These are phyloP conservation scores for Dacryopinax spathularia DNA, from an alignment of 768 basidiomycete species.

Conservation along the genomic window DNA sequence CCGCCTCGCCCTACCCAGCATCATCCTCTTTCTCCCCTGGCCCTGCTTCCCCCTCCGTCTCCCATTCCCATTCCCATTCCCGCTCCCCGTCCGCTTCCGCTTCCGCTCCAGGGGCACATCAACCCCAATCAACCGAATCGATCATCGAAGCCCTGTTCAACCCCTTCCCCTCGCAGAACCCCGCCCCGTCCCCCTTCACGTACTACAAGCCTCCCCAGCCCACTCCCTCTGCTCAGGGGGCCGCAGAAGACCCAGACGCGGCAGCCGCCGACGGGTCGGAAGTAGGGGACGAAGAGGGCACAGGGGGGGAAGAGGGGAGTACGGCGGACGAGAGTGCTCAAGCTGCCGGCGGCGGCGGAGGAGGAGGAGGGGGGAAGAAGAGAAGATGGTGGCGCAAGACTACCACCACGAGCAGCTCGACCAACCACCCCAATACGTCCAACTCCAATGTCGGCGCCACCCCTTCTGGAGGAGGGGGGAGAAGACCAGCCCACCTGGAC, in stretches of 20 bases:
- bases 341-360: background rate
- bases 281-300: background rate
- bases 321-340: background rate
- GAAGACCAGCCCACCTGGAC: background rate
- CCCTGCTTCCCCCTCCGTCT: background rate
- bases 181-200: conserved; percentile 25
- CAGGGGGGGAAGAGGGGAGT: background rate
- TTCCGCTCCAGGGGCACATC: background rate
- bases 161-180: conserved; percentile 35
- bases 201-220: conserved; percentile 21
- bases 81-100: background rate
- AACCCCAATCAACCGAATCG: conserved; percentile 43
- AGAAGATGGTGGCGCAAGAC: background rate
- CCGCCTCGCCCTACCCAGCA: conserved; percentile 1
- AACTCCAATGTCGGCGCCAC: no score
- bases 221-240: background rate
- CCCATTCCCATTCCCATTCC: background rate
- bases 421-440: no score
- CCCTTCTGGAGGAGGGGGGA: no score
- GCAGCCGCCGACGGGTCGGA: background rate
- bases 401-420: no score
- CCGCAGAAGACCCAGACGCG: background rate
- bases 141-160: conserved; percentile 74
- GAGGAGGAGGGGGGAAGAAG: no score
- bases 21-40: background rate